phyloP scores from a whole-genome alignment of 2,329 filamentous ascomycete species.

The Triangularia verruculosa region DNA sequence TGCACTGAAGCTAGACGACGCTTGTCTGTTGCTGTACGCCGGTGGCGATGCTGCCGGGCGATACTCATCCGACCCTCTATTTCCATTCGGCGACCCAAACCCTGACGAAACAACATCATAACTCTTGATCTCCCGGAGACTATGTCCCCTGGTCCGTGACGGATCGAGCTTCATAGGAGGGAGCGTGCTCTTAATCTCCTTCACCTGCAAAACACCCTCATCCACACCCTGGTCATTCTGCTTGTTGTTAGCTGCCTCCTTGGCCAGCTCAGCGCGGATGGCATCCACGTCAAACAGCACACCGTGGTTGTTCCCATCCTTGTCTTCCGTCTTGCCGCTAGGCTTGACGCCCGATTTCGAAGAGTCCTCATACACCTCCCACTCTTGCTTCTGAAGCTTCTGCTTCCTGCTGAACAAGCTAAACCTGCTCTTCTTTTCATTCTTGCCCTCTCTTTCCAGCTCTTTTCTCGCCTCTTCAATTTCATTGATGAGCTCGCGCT shows the following conservation, averaged over 20 bases:
- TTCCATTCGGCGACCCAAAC: slow-evolving; percentile 29
- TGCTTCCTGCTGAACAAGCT: slow-evolving; percentile 82
- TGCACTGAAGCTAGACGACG: slow-evolving; percentile 31
- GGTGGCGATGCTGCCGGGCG: slow-evolving; percentile 11
- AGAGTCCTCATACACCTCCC: slow-evolving; percentile 88
- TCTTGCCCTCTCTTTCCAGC: slow-evolving; percentile 74
- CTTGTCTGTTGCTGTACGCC: slow-evolving; percentile 7
- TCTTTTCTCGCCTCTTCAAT: slow-evolving; percentile 91
- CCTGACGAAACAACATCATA: slow-evolving; percentile 37
- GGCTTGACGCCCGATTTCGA: slow-evolving; percentile 38
- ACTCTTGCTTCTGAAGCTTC: slow-evolving; percentile 76
- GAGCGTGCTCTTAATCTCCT: slow-evolving; percentile 81
- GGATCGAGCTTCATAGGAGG: slow-evolving; percentile 83
- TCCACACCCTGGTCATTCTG: slow-evolving; percentile 25
- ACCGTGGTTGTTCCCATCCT: slow-evolving; percentile 52
- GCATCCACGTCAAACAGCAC: slow-evolving; percentile 95
- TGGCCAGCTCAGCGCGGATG: slow-evolving; percentile 79
- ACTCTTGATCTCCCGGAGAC: slow-evolving; percentile 47
- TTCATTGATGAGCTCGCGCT: slow-evolving; percentile 91
- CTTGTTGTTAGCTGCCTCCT: slow-evolving; percentile 49
- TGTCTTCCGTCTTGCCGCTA: slow-evolving; percentile 45
- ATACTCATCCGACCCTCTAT: slow-evolving; percentile 25
- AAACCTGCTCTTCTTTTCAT: slow-evolving; percentile 51
- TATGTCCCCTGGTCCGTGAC: slow-evolving; percentile 32
- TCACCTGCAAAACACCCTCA: slow-evolving; percentile 56